Evolutionary conservation across 202 grass and related monocot genomes (phyloP).

Genomic region (Schoenoplectus tabernaemontani): DNA sequence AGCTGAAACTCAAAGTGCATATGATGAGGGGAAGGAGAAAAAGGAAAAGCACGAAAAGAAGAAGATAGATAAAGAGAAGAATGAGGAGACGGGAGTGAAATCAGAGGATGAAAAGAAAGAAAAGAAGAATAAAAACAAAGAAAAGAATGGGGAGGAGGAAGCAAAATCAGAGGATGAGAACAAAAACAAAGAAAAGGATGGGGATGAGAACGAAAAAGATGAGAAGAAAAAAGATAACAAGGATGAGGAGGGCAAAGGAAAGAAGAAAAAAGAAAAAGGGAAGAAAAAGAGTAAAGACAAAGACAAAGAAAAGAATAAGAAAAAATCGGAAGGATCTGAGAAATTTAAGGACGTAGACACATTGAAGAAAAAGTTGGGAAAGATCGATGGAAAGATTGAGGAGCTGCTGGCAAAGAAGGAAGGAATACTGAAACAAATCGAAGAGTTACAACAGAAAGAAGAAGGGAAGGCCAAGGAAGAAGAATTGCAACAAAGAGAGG

Average conservation of each 20-base stretch:
- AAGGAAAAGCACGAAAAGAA: constrained; percentile 16
- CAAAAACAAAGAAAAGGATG: constrained; percentile 20
- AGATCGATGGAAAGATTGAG: constrained; percentile 52
- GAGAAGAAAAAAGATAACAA: constrained; percentile 5
- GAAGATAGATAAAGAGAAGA: constrained; percentile 20
- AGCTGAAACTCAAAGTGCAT: too few species aligned
- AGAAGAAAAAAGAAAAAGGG: neutral
- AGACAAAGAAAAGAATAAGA: constrained; percentile 31
- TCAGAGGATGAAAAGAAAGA: constrained; percentile 25
- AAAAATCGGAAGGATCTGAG: constrained; percentile 26
- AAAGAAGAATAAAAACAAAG: constrained; percentile 11
- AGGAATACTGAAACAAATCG: constrained; percentile 53
- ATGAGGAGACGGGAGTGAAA: constrained; percentile 6
- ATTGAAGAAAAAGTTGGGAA: constrained; percentile 51
- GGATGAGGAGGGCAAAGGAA: neutral
- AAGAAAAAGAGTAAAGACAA: neutral
- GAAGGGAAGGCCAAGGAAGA: constrained; percentile 1
- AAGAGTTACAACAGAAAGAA: constrained; percentile 33
- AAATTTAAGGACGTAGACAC: constrained; percentile 27
- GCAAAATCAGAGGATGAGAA: neutral
- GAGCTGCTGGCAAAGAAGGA: constrained; percentile 47
- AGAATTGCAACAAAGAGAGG: constrained; percentile 8
- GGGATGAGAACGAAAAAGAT: neutral
- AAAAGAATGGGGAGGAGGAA: neutral
- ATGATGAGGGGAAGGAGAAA: neutral